phyloP scores from a whole-genome alignment of 2,329 filamentous ascomycete genomes.

The Niveomyces coronatus region DNA sequence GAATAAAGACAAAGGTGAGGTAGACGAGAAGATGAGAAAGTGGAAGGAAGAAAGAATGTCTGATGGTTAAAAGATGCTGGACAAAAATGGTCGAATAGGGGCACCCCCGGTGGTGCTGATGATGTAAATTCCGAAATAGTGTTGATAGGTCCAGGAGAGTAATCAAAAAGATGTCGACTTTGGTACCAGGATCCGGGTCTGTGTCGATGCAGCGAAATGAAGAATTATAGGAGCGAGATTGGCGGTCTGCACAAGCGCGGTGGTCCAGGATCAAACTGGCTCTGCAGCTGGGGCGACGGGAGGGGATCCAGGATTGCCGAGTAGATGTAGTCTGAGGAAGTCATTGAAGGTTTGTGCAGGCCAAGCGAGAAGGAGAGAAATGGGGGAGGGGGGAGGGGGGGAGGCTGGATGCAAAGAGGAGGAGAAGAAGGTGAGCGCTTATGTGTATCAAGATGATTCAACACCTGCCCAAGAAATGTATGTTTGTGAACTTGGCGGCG shows the following conservation, averaged over 20 bases:
- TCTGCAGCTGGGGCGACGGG: constrained; percentile 1
- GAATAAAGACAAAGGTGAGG: too few species aligned
- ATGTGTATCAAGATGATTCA: too few species aligned
- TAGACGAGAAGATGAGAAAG: too few species aligned
- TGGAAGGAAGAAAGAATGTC: not conserved
- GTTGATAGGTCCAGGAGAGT: constrained; percentile 1
- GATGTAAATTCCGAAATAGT: not conserved
- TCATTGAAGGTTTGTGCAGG: not conserved
- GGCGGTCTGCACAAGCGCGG: constrained; percentile 7
- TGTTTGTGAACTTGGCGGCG: too few species aligned
- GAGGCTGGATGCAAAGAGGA: too few species aligned
- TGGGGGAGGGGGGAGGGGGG: too few species aligned
- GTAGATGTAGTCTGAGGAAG: not conserved
- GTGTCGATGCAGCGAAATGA: constrained; percentile 4
- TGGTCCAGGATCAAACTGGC: constrained; percentile 7
- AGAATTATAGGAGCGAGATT: not conserved
- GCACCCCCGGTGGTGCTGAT: not conserved
- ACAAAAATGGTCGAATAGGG: not conserved
- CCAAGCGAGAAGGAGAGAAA: too few species aligned
- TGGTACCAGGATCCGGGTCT: not conserved
- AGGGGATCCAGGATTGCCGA: not conserved
- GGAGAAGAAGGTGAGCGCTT: too few species aligned
- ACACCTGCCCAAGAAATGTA: too few species aligned
- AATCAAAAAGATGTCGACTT: not conserved
- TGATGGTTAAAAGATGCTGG: not conserved